phyloP scores from a whole-genome alignment of 345 rosid genomes.

The Populus alba region DNA sequence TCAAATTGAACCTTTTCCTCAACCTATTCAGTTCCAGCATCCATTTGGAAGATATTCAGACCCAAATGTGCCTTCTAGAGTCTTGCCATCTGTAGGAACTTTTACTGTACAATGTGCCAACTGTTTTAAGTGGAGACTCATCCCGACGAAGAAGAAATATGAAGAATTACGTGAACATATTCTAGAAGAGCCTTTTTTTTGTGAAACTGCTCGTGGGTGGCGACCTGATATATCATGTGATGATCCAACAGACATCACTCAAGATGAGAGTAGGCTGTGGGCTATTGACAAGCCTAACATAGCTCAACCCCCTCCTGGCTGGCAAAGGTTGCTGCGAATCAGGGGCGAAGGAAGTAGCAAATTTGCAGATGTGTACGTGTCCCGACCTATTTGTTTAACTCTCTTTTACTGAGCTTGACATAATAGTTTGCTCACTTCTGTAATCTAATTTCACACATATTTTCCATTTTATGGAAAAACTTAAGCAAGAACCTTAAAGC shows the following conservation, averaged over 20 bases:
- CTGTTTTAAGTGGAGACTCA: constrained; percentile 92
- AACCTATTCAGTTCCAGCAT: constrained; percentile 26
- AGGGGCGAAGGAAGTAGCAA: constrained; percentile 83
- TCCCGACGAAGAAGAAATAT: constrained; percentile 80
- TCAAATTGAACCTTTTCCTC: constrained; percentile 29
- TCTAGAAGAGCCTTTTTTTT: constrained; percentile 66
- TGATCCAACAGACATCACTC: constrained; percentile 77
- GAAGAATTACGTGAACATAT: constrained; percentile 89
- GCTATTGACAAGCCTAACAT: constrained; percentile 93
- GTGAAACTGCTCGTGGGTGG: constrained; percentile 73
- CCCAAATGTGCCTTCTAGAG: constrained; percentile 36
- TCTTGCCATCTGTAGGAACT: constrained; percentile 71
- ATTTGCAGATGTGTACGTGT: constrained; percentile 90
- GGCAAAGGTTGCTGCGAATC: constrained; percentile 77
- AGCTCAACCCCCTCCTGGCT: constrained; percentile 83
- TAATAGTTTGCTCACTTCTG: not conserved
- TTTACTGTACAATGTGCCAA: constrained; percentile 84
- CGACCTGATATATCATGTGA: constrained; percentile 70
- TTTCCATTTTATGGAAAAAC: not conserved
- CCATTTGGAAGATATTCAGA: constrained; percentile 17
- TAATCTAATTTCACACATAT: not conserved
- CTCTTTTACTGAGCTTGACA: not conserved
- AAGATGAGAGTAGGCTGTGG: constrained; percentile 89
- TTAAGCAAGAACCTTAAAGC: not conserved
- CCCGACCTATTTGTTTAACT: constrained; percentile 1